A percentile compares a stretch with the other conserved stretches of the same genome.
Conservation (phyloP, 2,329 filamentous ascomycete genomes). For the Xylaria sp. region DNA sequence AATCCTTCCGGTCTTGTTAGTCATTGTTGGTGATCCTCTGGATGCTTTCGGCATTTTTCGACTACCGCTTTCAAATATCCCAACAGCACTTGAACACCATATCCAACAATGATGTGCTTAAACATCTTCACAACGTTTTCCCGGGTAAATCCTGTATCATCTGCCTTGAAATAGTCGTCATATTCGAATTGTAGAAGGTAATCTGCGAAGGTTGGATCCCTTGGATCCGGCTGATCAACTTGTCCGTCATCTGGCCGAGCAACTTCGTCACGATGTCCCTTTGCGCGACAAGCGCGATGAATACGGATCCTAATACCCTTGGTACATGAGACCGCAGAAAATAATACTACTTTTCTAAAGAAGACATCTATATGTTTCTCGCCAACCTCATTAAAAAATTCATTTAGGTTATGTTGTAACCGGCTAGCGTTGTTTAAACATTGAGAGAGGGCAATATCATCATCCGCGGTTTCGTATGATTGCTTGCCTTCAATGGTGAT, state of each 20-base stretch:
- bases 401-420: neutral
- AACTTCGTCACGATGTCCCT: neutral
- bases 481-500: neutral
- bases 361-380: neutral
- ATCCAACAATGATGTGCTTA: neutral
- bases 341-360: conserved; percentile 1
- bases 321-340: neutral
- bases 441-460: neutral
- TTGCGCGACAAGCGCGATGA: neutral
- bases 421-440: neutral
- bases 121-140: neutral
- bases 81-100: neutral
- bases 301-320: neutral
- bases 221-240: neutral
- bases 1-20: neutral
- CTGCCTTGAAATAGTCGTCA: neutral
- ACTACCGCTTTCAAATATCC: neutral
- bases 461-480: neutral
- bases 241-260: too few species aligned
- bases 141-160: neutral
- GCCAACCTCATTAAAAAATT: too few species aligned
- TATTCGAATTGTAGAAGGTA: neutral
- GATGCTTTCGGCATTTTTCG: neutral
- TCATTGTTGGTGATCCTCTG: neutral
- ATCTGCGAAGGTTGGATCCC: neutral